Base-by-base conservation (phyloP, 768 basidiomycete species). In the Boletus sensibilis region DNA sequence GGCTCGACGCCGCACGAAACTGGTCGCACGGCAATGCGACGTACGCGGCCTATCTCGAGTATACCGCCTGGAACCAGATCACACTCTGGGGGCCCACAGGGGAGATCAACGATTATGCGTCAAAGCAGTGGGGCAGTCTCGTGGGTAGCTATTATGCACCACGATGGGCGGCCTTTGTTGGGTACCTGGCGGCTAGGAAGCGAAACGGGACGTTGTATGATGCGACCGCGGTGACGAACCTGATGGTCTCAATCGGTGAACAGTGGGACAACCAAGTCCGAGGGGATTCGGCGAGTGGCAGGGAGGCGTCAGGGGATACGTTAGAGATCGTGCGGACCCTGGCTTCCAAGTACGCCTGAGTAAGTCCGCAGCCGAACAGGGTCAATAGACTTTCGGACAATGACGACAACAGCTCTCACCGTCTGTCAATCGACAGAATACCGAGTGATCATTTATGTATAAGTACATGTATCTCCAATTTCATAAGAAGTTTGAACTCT, bases 31-130 rank as follows among this genome's bases (percentile, higher is more conserved):
- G 57, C 12, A 65, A 75, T 38, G 52, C 51, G 46, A 59, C 70
- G n/a, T 75, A 75, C 50, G 72, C 66, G 0, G 59, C 60, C 25
- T 75, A 72, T 54, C 67, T 78, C 25, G 74, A 72, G 56, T 75
- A 74, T 52, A 67, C 71, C 45, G 74, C 76, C 18, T 64, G 75
- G 21, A 78, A 76, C 59, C 76, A 78, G 62, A 68, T 77, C 60
- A 77, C 75, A 31, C 72, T 77, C 27, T 77, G 76, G 76, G 76
- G 76, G 23, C 75, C 75, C 4, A 67, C 64, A 18, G 75, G 76
- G 16, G 62, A 77, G 64, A 75, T 74, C 68, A 70, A 72, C 52
- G 76, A 76, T 56, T 78, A 78, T 46, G 76, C 76, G 21, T 76
- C 75, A n/a, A 78, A 77, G 52, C 73, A 73, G 57, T 76, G 76